phyloP scores from a whole-genome alignment of 2,329 filamentous ascomycete genomes.

The Botrytis squamosa region DNA sequence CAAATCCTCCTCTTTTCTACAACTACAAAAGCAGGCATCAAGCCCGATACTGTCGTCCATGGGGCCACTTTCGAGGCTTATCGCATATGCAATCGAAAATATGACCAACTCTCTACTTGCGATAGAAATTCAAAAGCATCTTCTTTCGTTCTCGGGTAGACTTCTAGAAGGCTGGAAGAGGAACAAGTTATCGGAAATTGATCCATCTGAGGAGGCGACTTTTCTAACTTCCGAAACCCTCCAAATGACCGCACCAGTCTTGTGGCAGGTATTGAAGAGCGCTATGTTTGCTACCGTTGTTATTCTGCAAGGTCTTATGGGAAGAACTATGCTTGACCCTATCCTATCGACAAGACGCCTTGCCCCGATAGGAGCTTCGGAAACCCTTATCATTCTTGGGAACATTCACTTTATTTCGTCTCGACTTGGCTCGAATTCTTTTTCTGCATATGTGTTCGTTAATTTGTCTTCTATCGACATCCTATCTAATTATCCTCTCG shows the following conservation, averaged over 20 bases:
- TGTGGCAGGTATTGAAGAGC: conserved; percentile 65
- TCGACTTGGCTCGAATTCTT: conserved; percentile 61
- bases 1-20: conserved; percentile 55
- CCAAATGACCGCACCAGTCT: conserved; percentile 55
- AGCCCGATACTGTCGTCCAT: conserved; percentile 59
- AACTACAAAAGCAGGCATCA: conserved; percentile 54
- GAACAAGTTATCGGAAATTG: conserved; percentile 66
- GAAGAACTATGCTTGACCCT: conserved; percentile 56
- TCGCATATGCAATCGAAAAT: conserved; percentile 61
- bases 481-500: conserved; percentile 58
- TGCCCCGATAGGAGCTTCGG: conserved; percentile 60
- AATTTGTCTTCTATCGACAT: conserved; percentile 69
- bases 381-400: conserved; percentile 61
- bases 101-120: conserved; percentile 47
- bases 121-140: conserved; percentile 49
- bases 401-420: conserved; percentile 68
- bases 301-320: conserved; percentile 57
- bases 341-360: conserved; percentile 47
- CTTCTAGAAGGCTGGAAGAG: conserved; percentile 65
- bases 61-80: conserved; percentile 61
- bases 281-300: conserved; percentile 65
- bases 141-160: conserved; percentile 46
- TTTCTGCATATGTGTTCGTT: conserved; percentile 69
- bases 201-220: conserved; percentile 57
- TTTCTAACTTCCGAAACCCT: conserved; percentile 58